Percentiles rank a stretch among this genome's conserved stretches.
phyloP scores from a whole-genome alignment of 345 rosid species.

The Hibiscus trionum region DNA sequence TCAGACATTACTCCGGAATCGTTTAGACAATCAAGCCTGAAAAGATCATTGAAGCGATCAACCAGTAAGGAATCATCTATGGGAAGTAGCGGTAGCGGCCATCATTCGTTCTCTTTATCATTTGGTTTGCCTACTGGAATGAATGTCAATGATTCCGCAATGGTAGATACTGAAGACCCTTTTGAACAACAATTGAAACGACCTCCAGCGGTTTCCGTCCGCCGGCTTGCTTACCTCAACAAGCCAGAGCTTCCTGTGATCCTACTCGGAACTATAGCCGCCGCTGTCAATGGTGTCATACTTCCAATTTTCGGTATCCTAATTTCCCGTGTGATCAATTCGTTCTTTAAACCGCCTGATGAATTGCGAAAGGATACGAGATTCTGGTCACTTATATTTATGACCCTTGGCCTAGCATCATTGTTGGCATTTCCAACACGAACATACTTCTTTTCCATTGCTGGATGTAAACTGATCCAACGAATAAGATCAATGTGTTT shows the following conservation, averaged over 20 bases:
- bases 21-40: slow-evolving; percentile 32
- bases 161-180: slow-evolving; percentile 25
- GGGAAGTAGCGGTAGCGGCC: slow-evolving; percentile 48
- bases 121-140: slow-evolving; percentile 52
- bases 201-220: slow-evolving; percentile 35
- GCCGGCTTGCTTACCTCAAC: slow-evolving; percentile 60
- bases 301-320: slow-evolving; percentile 55
- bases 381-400: slow-evolving; percentile 59
- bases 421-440: slow-evolving; percentile 37
- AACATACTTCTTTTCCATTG: slow-evolving; percentile 54
- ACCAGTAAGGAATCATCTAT: slow-evolving; percentile 55
- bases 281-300: slow-evolving; percentile 43
- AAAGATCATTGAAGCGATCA: slow-evolving; percentile 35
- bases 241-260: slow-evolving; percentile 75
- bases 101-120: slow-evolving; percentile 43
- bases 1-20: slow-evolving; percentile 28
- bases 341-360: slow-evolving; percentile 56
- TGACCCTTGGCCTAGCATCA: slow-evolving; percentile 51
- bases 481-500: slow-evolving; percentile 65
- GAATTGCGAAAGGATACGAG: slow-evolving; percentile 50
- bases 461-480: slow-evolving; percentile 58
- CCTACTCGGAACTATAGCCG: slow-evolving; percentile 45
- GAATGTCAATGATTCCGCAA: slow-evolving; percentile 19
- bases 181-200: slow-evolving; percentile 17
- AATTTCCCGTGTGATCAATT: slow-evolving; percentile 41